phyloP scores from a whole-genome alignment of 306 rosid species.

The Vigna angularis region DNA sequence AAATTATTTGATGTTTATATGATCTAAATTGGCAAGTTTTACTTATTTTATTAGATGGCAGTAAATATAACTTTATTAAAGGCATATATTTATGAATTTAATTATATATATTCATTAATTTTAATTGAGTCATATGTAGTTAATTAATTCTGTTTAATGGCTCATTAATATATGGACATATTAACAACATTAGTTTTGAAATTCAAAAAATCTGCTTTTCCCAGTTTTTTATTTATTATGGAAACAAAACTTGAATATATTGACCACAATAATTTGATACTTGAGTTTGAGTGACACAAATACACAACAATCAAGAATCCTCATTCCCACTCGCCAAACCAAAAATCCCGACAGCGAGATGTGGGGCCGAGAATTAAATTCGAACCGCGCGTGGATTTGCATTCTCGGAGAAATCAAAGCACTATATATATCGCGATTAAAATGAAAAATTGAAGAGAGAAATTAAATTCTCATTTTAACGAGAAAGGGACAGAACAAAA shows the following conservation, averaged over 20 bases:
- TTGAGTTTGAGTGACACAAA: neutral
- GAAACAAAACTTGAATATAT: neutral
- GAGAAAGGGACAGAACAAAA: conserved; percentile 65
- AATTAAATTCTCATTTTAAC: neutral
- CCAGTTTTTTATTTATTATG: neutral
- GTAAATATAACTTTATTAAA: no score
- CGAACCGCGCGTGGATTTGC: conserved; percentile 22
- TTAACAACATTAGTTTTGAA: neutral
- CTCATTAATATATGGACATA: neutral
- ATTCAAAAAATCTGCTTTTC: neutral
- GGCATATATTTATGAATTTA: no score
- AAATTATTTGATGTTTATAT: no score
- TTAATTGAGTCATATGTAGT: neutral
- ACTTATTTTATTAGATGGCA: no score
- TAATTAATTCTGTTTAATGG: neutral
- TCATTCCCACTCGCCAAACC: neutral
- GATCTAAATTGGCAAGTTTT: no score
- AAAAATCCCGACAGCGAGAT: conserved; percentile 8
- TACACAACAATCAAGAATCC: neutral
- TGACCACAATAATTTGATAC: neutral
- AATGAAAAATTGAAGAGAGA: neutral
- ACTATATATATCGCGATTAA: conserved; percentile 10
- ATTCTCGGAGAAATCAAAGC: neutral
- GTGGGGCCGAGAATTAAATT: conserved; percentile 16
- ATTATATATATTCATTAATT: no score